Base-by-base conservation (phyloP, 2,329 filamentous ascomycete species). In the Ophiostoma pallidulum region DNA sequence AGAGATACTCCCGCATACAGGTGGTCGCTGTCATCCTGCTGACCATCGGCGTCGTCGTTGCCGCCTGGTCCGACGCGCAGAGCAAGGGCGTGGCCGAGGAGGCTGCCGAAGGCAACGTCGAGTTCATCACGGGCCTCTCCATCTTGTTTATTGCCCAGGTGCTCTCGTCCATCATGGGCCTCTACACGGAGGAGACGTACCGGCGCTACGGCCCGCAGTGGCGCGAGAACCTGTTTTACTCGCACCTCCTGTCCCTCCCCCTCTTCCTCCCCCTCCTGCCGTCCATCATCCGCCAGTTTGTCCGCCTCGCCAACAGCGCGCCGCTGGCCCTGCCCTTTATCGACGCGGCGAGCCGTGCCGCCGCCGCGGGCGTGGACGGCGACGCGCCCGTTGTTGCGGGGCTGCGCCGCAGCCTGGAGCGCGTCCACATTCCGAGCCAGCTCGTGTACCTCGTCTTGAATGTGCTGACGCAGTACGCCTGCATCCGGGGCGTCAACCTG, bases 161-260 rank as follows among this genome's bases (percentile, higher is more conserved):
- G 4, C 75, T 97, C 19, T 94, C 89, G 8, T 89, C 92, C 19
- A 84, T 90, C 59, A 96, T 97, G 84, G 92, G 92, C 4, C 77
- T 96, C 26, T 97, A 95, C 63, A 91, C 91, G 0, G 90, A 98
- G 63, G 81, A 89, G 55, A 87, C 90, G 1, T 98, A 97, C 68
- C 77, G 77, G 50, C 77, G 75, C 48, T 89, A 95, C 64, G 89
- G 90, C 6, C 85, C 86, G 26, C 84, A 92, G 63, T 97, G 92
- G 88, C 85, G 84, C 57, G 92, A 97, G 64, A 95, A 95, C 55
- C 74, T 98, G 12, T 97, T 98, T 69, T 98, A 97, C 69, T 94
- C 86, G 2, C 81, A 85, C 55, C 63, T 58, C 8, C 72, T 91
- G 19, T 86, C 84, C 1, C 68, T 92, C 37, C 85, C 86, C 0